Base-by-base conservation (phyloP, 768 basidiomycete genomes). In the Boletus bicolor region DNA sequence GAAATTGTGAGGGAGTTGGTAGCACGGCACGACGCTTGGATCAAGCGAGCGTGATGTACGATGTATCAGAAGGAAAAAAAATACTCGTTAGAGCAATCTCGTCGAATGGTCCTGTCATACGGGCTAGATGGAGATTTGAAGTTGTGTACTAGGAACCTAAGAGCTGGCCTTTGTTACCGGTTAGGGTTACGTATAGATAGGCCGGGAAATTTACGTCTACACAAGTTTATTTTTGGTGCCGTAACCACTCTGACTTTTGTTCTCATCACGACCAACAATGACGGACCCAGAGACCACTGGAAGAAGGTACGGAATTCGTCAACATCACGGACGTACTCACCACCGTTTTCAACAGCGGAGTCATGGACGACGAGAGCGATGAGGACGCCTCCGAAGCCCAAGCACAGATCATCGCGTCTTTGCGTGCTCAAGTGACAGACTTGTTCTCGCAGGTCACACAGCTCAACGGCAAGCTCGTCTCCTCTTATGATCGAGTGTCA, bases 401-500 rank as follows among this genome's bases (percentile, higher is more conserved):
- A 66, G 85, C 84, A 7, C 84, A 87, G 74, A 82, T 98, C 62
- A 93, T 96, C 63, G 75, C 78, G 14, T 87, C 91, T 0, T 77
- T 98, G 30, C 87, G 92, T 21, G 67, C 77, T 1, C 93, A 97
- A 70, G 82, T 96, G 10, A 83, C 88, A 47, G 91, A 97, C 68
- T 79, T 98, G 43, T 86, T 92, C 66, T 84, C 89, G 15, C 96
- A 98, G 71, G 91, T 97, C 44, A 85, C 86, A 28, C 83, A 90
- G 67, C 86, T 98, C 59, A 98, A 98, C 72, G 75, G 78, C 72
- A 98, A 98, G 70, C 88, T 99, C 46, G 93, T 99, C 57, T 79
- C 84, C 57, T 91, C 91, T 2, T 96, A 97, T 71, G 91, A 95
- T 70, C 83, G 91, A 32, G 84, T 96, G 32, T 94, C 94, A 17